Evolutionary conservation across 495 filamentous ascomycete genomes (phyloP).

Genomic region (Bathelium albidoporum): DNA sequence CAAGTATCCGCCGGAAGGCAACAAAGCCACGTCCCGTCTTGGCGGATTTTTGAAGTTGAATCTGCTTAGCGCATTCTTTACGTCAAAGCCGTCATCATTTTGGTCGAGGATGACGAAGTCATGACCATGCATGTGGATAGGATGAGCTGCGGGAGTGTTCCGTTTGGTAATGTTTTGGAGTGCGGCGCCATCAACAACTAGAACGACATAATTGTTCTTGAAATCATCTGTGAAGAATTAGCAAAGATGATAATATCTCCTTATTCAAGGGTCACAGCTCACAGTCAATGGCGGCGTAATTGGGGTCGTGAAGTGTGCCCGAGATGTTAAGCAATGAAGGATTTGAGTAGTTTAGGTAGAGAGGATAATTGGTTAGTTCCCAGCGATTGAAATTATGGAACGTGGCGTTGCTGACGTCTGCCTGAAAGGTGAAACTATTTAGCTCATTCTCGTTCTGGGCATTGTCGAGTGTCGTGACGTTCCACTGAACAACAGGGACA

Average conservation of each 20-base stretch:
- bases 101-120: slow-evolving; percentile 10
- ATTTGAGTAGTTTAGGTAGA: slow-evolving; percentile 20
- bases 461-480: slow-evolving; percentile 14
- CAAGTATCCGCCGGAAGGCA: slow-evolving; percentile 4
- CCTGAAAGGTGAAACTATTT: slow-evolving; percentile 10
- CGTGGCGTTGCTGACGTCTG: slow-evolving; percentile 5
- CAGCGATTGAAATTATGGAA: slow-evolving; percentile 11
- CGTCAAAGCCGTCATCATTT: not conserved
- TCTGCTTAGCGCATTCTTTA: not conserved
- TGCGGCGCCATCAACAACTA: slow-evolving; percentile 14
- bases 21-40: slow-evolving; percentile 4
- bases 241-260: not conserved
- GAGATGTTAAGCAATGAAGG: slow-evolving; percentile 17
- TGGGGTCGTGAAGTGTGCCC: slow-evolving; percentile 11
- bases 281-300: slow-evolving; percentile 19
- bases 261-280: not conserved
- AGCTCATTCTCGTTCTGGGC: not conserved
- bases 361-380: slow-evolving; percentile 12
- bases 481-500: slow-evolving; percentile 17
- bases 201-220: slow-evolving; percentile 15
- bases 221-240: slow-evolving; percentile 12
- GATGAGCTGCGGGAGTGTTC: slow-evolving; percentile 1
- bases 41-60: slow-evolving; percentile 4
- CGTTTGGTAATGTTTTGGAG: slow-evolving; percentile 1
- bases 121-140: slow-evolving; percentile 7